These are phyloP conservation scores for Scheffersomyces cryptocercus DNA, from an alignment of 1,139 yeast genomes.

Conservation along the genomic window DNA sequence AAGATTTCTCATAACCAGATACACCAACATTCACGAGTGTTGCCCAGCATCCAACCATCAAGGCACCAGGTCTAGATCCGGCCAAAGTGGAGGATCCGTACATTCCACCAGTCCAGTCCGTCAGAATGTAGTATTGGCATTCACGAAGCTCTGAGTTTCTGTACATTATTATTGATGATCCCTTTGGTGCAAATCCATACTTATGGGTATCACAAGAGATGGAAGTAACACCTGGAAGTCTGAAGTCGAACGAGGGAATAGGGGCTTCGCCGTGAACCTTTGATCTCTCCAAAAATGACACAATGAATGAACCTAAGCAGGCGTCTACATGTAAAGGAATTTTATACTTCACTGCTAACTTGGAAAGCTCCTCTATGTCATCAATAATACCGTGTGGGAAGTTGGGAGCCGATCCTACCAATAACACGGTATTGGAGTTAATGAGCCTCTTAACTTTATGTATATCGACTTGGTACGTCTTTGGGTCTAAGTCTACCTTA, in stretches of 20 bases:
- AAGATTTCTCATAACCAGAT: slow-evolving; percentile 70
- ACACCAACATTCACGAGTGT: slow-evolving; percentile 79
- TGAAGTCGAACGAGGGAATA: slow-evolving; percentile 77
- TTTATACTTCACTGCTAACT: slow-evolving; percentile 59
- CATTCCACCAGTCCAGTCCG: slow-evolving; percentile 93
- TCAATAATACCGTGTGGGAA: slow-evolving; percentile 96
- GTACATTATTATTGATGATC: slow-evolving; percentile 91
- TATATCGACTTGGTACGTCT: slow-evolving; percentile 67
- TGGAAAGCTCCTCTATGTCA: slow-evolving; percentile 73
- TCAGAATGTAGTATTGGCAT: slow-evolving; percentile 79
- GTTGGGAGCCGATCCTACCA: slow-evolving; percentile 95
- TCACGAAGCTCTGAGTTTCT: slow-evolving; percentile 64
- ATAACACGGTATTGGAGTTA: slow-evolving; percentile 74
- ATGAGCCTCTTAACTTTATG: slow-evolving; percentile 63
- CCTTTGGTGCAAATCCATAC: slow-evolving; percentile 98
- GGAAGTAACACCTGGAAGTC: slow-evolving; percentile 93
- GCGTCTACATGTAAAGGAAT: slow-evolving; percentile 95
- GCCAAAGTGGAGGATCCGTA: slow-evolving; percentile 97
- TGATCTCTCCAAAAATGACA: slow-evolving; percentile 73
- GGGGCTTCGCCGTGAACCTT: slow-evolving; percentile 46
- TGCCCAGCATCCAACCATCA: slow-evolving; percentile 98
- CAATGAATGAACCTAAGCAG: slow-evolving; percentile 89
- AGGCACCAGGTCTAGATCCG: slow-evolving; percentile 96
- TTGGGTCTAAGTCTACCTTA: slow-evolving; percentile 75
- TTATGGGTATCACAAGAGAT: slow-evolving; percentile 97